phyloP scores from a whole-genome alignment of 1,139 yeast species.

The Blastobotrys ciferrii region DNA sequence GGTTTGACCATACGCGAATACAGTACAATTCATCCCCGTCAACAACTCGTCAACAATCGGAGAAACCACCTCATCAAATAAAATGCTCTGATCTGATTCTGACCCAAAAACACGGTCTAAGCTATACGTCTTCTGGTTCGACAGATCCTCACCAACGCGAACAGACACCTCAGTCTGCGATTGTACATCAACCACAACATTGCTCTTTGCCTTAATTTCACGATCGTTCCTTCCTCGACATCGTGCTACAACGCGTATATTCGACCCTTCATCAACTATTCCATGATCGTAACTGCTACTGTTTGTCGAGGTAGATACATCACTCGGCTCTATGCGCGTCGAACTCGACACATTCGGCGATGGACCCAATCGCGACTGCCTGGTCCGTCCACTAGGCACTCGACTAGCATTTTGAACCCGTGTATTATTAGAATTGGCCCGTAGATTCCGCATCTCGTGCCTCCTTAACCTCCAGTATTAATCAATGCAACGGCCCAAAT shows the following conservation, averaged over 20 bases:
- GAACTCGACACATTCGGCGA: not conserved
- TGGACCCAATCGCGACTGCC: not conserved
- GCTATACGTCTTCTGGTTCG: conserved; percentile 48
- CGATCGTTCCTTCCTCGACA: conserved; percentile 79
- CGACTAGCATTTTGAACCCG: not conserved
- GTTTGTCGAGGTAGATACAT: not conserved
- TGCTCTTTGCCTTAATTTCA: conserved; percentile 68
- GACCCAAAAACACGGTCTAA: conserved; percentile 74
- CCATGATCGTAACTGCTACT: not conserved
- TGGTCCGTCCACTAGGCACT: not conserved
- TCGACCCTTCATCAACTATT: conserved; percentile 31
- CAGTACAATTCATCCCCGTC: conserved; percentile 59
- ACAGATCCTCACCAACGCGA: conserved; percentile 22
- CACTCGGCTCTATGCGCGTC: not conserved
- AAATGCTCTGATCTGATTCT: conserved; percentile 61
- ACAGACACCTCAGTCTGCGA: conserved; percentile 26
- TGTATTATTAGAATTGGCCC: not conserved
- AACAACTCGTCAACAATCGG: conserved; percentile 60
- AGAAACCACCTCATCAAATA: conserved; percentile 58
- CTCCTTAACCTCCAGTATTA: not conserved
- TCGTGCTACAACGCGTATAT: conserved; percentile 82
- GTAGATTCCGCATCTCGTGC: not conserved
- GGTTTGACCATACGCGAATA: conserved; percentile 86
- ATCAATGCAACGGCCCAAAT: not conserved
- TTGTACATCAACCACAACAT: conserved; percentile 54